Percentiles rank a stretch among this genome's conserved stretches.
These are phyloP conservation scores for Musa beccarii DNA, from an alignment of 176 grass and related monocot species.

Conservation along the genomic window DNA sequence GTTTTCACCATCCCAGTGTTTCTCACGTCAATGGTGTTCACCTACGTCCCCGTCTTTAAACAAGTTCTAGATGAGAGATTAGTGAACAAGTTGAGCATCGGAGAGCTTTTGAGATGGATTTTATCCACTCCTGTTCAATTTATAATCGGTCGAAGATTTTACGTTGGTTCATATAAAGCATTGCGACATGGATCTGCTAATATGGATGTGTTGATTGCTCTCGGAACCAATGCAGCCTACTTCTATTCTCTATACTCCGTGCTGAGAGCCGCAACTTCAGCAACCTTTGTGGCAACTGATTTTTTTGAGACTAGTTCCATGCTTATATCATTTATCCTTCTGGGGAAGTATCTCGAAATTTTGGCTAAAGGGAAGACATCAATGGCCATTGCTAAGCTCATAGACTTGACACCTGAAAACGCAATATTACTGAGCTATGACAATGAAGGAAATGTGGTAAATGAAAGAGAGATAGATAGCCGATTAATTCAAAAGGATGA, in stretches of 20 bases:
- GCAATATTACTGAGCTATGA: slow-evolving; percentile 57
- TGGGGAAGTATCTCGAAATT: slow-evolving; percentile 94
- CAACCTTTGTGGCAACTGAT: slow-evolving; percentile 58
- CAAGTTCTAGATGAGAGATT: slow-evolving; percentile 55
- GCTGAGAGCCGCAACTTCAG: slow-evolving; percentile 63
- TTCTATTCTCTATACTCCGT: slow-evolving; percentile 86
- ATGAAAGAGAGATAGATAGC: slow-evolving; percentile 79
- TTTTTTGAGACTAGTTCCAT: slow-evolving; percentile 99
- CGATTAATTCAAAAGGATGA: slow-evolving; percentile 96
- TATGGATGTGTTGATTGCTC: slow-evolving; percentile 94
- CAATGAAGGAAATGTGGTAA: slow-evolving; percentile 45
- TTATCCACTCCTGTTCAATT: slow-evolving; percentile 92
- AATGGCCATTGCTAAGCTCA: slow-evolving; percentile 86
- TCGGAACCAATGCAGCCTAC: slow-evolving; percentile 85
- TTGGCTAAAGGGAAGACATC: slow-evolving; percentile 96
- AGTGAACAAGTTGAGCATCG: slow-evolving; percentile 71
- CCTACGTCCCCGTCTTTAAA: slow-evolving; percentile 67
- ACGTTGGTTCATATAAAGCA: slow-evolving; percentile 75
- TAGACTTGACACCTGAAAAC: slow-evolving; percentile 83
- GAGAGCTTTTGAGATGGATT: slow-evolving; percentile 79
- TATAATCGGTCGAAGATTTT: slow-evolving; percentile 80
- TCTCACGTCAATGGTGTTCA: slow-evolving; percentile 94
- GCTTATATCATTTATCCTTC: slow-evolving; percentile 94
- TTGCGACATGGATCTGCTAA: slow-evolving; percentile 68
- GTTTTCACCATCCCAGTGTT: slow-evolving; percentile 86